Percentiles rank a stretch among this genome's conserved stretches.
Evolutionary conservation across 768 basidiomycete genomes (phyloP).

Genomic region (Tremella mesenterica): DNA sequence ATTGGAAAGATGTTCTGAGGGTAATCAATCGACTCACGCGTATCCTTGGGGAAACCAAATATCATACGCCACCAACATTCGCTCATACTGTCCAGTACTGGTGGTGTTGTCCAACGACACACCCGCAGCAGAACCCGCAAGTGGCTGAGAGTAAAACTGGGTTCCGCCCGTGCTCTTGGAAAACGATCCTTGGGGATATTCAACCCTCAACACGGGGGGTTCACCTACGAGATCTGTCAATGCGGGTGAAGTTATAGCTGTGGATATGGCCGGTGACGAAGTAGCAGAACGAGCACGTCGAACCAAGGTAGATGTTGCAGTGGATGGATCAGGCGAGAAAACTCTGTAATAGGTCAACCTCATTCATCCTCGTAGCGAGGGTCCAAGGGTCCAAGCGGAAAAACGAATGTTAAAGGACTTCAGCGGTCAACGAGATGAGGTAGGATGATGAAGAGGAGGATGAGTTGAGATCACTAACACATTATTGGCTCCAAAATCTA

Average conservation of each 20-base stretch:
- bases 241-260: conserved; percentile 12
- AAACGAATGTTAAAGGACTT: not conserved
- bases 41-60: conserved; percentile 70
- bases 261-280: conserved; percentile 5
- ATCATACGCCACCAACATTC: conserved; percentile 50
- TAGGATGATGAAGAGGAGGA: not conserved
- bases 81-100: conserved; percentile 24
- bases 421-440: not conserved
- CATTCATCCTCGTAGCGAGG: conserved; percentile 1
- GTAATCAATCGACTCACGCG: conserved; percentile 39
- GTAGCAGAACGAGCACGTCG: conserved; percentile 13
- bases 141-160: conserved; percentile 27
- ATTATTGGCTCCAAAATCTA: conserved; percentile 23
- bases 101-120: conserved; percentile 4
- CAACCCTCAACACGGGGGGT: conserved; percentile 26
- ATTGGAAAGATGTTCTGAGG: too few relatives aligned
- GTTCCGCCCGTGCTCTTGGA: conserved; percentile 32
- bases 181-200: conserved; percentile 35
- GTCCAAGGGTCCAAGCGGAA: not conserved
- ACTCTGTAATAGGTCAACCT: conserved; percentile 11
- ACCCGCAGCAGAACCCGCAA: conserved; percentile 5
- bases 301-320: conserved; percentile 25
- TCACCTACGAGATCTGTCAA: conserved; percentile 20
- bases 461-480: conserved; percentile 17
- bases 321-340: conserved; percentile 35